phyloP scores from a whole-genome alignment of 2,329 filamentous ascomycete species.

The Aspergillus neoniger region DNA sequence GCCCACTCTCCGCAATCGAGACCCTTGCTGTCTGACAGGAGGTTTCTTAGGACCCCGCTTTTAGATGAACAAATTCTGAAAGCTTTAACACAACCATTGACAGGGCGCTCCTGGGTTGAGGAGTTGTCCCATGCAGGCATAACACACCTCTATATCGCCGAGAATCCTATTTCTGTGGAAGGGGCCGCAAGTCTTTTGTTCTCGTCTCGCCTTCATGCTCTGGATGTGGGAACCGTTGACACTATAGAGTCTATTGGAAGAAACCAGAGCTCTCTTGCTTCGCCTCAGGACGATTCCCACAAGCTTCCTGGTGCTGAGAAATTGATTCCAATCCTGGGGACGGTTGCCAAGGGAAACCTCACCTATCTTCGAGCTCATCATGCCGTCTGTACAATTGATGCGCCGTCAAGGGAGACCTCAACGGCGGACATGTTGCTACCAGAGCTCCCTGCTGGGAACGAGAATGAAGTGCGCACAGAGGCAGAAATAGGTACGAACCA shows the following conservation, averaged over 20 bases:
- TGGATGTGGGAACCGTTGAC: slow-evolving; percentile 57
- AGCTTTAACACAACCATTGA: slow-evolving; percentile 52
- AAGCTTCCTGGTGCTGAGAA: slow-evolving; percentile 55
- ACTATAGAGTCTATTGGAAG: slow-evolving; percentile 31
- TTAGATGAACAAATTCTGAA: slow-evolving; percentile 53
- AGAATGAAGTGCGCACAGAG: slow-evolving; percentile 29
- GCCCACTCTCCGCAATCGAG: neutral
- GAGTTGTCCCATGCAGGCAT: slow-evolving; percentile 57
- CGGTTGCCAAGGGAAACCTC: slow-evolving; percentile 50
- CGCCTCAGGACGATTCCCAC: slow-evolving; percentile 14
- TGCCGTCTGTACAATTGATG: slow-evolving; percentile 53
- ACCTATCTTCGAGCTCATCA: slow-evolving; percentile 60
- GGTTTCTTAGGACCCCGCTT: slow-evolving; percentile 31
- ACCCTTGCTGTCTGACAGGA: slow-evolving; percentile 9
- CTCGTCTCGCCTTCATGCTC: slow-evolving; percentile 54
- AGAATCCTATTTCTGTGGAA: slow-evolving; percentile 58
- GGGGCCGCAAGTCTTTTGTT: slow-evolving; percentile 56
- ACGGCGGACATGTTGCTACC: slow-evolving; percentile 31
- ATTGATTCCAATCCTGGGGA: slow-evolving; percentile 53
- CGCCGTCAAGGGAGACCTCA: slow-evolving; percentile 33
- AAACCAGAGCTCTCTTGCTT: slow-evolving; percentile 14
- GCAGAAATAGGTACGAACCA: slow-evolving; percentile 33
- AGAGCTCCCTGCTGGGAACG: slow-evolving; percentile 35
- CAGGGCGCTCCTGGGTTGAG: slow-evolving; percentile 58
- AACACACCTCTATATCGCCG: slow-evolving; percentile 61